Evolutionary conservation across 2,329 filamentous ascomycete genomes (phyloP).

Genomic region (Cryphonectria parasitica): DNA sequence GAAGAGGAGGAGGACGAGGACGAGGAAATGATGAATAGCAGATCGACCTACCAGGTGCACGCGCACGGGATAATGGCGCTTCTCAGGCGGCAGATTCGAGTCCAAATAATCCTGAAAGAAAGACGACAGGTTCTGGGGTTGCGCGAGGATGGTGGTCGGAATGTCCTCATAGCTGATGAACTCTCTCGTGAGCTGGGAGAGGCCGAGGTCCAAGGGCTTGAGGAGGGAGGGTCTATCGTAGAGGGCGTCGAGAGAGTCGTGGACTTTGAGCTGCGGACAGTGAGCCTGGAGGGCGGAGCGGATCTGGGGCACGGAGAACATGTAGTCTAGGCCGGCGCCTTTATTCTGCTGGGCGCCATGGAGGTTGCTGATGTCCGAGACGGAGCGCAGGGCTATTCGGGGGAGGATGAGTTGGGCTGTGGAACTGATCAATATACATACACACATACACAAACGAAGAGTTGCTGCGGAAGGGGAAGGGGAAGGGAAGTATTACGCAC

Average conservation of each 20-base stretch:
- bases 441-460: background rate
- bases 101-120: slow-evolving; percentile 37
- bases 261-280: slow-evolving; percentile 44
- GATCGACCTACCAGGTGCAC: slow-evolving; percentile 35
- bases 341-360: slow-evolving; percentile 35
- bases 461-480: no score
- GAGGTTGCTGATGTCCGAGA: slow-evolving; percentile 36
- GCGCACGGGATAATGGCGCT: slow-evolving; percentile 39
- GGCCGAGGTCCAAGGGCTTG: slow-evolving; percentile 33
- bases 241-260: slow-evolving; percentile 41
- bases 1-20: background rate
- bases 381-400: slow-evolving; percentile 39
- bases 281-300: slow-evolving; percentile 34
- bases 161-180: slow-evolving; percentile 28
- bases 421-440: slow-evolving; percentile 27
- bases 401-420: slow-evolving; percentile 45
- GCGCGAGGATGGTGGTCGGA: slow-evolving; percentile 34
- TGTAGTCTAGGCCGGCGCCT: slow-evolving; percentile 39
- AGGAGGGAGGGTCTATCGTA: slow-evolving; percentile 39
- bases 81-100: slow-evolving; percentile 33
- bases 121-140: slow-evolving; percentile 30
- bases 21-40: no score
- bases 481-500: slow-evolving; percentile 32
- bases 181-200: slow-evolving; percentile 32
- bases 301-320: slow-evolving; percentile 42